Percentiles rank a stretch among this genome's conserved stretches.
Conservation (phyloP, 2,329 filamentous ascomycete genomes). For the Cladorrhinum sp. region DNA sequence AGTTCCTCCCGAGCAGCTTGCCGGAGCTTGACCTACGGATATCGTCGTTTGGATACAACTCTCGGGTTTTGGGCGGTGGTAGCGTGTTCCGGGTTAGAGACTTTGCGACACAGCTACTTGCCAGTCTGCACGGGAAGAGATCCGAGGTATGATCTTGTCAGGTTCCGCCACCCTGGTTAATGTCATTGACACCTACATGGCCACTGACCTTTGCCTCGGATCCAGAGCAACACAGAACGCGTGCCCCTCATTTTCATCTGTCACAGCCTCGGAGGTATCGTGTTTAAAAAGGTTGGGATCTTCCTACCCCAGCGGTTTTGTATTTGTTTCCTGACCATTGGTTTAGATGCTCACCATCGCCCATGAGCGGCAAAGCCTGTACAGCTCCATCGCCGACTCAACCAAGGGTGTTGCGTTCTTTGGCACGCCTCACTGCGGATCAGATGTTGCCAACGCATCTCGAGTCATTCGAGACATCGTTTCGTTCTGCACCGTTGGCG, state of each 20-base stretch:
- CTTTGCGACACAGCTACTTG: background rate
- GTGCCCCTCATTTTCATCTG: background rate
- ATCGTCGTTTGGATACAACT: background rate
- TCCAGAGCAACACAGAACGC: background rate
- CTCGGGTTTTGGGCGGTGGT: background rate
- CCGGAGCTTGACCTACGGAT: background rate
- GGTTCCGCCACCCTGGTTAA: too few species aligned
- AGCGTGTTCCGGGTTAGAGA: background rate
- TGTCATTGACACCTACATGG: too few species aligned
- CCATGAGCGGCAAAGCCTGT: background rate
- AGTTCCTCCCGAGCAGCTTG: background rate
- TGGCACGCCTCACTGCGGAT: background rate
- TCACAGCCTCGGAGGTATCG: background rate
- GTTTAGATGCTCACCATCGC: background rate
- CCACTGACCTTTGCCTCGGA: too few species aligned
- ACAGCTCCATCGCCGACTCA: background rate
- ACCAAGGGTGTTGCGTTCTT: background rate
- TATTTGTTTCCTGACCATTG: background rate
- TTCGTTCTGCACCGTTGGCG: background rate
- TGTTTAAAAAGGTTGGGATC: background rate
- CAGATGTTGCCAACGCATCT: background rate
- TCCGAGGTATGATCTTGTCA: background rate
- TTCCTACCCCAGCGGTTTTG: background rate
- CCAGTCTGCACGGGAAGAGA: background rate
- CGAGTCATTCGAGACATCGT: background rate